phyloP scores from a whole-genome alignment of 441 rosid species.

The Mallotus repandus region DNA sequence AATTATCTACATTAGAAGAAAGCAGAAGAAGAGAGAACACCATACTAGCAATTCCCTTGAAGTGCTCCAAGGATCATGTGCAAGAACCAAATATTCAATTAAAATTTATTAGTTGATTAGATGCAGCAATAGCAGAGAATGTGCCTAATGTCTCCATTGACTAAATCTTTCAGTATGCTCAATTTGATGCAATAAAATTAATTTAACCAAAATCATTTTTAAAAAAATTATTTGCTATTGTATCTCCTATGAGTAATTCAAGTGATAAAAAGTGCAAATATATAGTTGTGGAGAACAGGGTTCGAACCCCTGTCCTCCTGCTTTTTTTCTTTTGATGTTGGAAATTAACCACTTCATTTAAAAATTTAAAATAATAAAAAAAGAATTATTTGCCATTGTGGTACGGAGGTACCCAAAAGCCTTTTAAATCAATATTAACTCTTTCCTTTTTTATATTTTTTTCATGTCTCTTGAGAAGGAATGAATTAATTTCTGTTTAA shows the following conservation, averaged over 20 bases:
- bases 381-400: too few relatives aligned
- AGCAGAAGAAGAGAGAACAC: too few relatives aligned
- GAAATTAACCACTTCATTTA: too few relatives aligned
- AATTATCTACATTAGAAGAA: too few relatives aligned
- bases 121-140: neutral
- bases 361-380: too few relatives aligned
- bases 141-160: slow-evolving; percentile 27
- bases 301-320: too few relatives aligned
- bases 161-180: neutral
- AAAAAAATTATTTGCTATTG: too few relatives aligned
- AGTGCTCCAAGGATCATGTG: neutral
- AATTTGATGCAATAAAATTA: neutral
- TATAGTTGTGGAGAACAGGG: too few relatives aligned
- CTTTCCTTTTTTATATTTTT: neutral
- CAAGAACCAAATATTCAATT: neutral
- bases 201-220: neutral
- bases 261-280: too few relatives aligned
- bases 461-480: neutral
- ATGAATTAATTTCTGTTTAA: neutral
- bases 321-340: too few relatives aligned
- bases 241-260: too few relatives aligned
- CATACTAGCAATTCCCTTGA: neutral
- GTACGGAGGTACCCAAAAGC: neutral
- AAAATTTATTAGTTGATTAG: neutral
- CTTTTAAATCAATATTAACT: too few relatives aligned